Evolutionary conservation across 495 filamentous ascomycete species (phyloP).

Genomic region (Aspergillus conjunctus): DNA sequence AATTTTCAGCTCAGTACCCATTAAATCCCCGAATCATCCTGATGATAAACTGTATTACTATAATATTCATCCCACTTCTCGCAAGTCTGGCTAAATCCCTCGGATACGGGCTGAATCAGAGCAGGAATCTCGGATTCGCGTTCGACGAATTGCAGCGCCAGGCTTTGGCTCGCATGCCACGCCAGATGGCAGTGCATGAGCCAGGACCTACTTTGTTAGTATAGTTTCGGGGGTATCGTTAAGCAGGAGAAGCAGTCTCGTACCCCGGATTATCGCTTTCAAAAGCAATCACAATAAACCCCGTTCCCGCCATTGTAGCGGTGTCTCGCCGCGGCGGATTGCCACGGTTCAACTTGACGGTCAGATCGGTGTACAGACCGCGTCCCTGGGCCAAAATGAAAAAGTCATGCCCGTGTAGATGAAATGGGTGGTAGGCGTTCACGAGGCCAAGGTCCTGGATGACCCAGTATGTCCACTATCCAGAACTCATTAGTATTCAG

Average conservation of each 20-base stretch:
- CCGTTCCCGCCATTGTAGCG: slow-evolving; percentile 53
- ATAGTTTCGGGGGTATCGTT: not conserved
- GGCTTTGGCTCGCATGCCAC: slow-evolving; percentile 44
- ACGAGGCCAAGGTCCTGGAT: slow-evolving; percentile 53
- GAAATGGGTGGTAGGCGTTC: slow-evolving; percentile 71
- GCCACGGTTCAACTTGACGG: slow-evolving; percentile 16
- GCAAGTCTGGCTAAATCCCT: slow-evolving; percentile 13
- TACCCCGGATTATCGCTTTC: slow-evolving; percentile 52
- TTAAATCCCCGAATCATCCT: slow-evolving; percentile 1
- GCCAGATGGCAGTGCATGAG: slow-evolving; percentile 56
- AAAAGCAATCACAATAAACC: slow-evolving; percentile 52
- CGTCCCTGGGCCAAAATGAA: slow-evolving; percentile 49
- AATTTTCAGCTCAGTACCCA: too few species aligned
- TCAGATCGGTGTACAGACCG: slow-evolving; percentile 13
- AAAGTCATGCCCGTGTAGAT: slow-evolving; percentile 82
- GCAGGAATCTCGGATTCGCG: slow-evolving; percentile 26
- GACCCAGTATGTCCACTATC: slow-evolving; percentile 57
- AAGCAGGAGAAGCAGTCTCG: not conserved
- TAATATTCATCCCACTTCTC: slow-evolving; percentile 18
- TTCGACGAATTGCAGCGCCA: slow-evolving; percentile 50
- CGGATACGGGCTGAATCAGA: slow-evolving; percentile 17
- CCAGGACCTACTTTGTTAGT: slow-evolving; percentile 40
- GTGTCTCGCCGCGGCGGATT: slow-evolving; percentile 61
- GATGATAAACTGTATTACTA: not conserved
- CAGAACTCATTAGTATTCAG: not conserved